Evolutionary conservation across 192 early-diverging fungal species (phyloP).

Genomic region (Rhizophagus prolifer): DNA sequence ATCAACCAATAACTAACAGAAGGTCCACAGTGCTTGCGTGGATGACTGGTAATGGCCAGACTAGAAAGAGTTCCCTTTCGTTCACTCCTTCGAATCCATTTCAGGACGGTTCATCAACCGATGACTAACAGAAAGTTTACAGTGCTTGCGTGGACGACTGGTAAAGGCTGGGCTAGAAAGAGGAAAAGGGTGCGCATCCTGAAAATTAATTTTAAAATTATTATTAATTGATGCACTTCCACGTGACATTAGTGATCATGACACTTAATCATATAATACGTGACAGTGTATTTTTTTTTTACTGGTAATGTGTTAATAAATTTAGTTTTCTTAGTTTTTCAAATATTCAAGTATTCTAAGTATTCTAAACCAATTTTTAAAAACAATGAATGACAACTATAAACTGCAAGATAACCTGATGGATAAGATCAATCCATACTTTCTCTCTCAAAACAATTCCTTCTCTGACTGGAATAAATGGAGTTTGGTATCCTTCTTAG

Average conservation of each 20-base stretch:
- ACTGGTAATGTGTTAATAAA: background rate
- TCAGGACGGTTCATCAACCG: slow-evolving; percentile 3
- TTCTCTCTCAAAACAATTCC: background rate
- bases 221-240: too few relatives aligned
- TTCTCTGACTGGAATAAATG: slow-evolving; percentile 9
- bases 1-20: background rate
- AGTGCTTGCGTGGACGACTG: background rate
- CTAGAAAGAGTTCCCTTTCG: slow-evolving; percentile 10
- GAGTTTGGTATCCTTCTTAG: slow-evolving; percentile 4
- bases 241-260: too few relatives aligned
- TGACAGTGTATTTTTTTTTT: background rate
- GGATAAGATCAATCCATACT: slow-evolving; percentile 2
- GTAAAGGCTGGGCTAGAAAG: slow-evolving; percentile 2
- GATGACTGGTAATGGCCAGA: background rate
- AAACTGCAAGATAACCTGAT: background rate
- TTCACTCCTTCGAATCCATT: background rate
- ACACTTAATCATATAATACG: too few relatives aligned
- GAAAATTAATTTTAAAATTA: background rate
- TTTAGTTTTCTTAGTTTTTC: slow-evolving; percentile 4
- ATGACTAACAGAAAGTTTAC: background rate
- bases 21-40: background rate
- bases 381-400: slow-evolving; percentile 11
- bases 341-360: too few relatives aligned
- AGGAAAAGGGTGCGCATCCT: background rate
- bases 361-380: slow-evolving; percentile 3